phyloP scores from a whole-genome alignment of 2,329 filamentous ascomycete genomes.

The Cladosporium velox region DNA sequence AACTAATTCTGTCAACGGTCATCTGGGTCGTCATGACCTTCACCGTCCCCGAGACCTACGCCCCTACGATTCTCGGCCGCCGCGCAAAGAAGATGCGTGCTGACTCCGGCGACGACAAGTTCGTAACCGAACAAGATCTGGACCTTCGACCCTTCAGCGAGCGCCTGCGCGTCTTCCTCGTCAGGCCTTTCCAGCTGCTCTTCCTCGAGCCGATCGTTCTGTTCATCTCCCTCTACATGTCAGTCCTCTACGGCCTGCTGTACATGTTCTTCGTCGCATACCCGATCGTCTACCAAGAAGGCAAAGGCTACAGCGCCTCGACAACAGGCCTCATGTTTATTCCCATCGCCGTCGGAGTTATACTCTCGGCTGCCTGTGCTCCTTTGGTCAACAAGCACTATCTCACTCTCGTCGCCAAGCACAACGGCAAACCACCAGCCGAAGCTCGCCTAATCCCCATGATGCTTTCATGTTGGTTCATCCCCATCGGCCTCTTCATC shows the following conservation, averaged over 20 bases:
- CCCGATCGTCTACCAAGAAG: constrained; percentile 70
- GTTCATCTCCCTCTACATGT: constrained; percentile 74
- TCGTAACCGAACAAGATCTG: constrained; percentile 79
- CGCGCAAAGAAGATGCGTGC: constrained; percentile 73
- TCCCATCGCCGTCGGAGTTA: constrained; percentile 44
- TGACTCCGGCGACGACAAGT: constrained; percentile 64
- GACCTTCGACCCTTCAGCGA: constrained; percentile 70
- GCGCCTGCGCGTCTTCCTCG: constrained; percentile 70
- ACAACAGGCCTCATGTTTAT: constrained; percentile 48
- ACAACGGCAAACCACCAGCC: constrained; percentile 51
- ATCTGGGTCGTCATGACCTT: constrained; percentile 78
- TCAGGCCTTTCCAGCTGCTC: constrained; percentile 82
- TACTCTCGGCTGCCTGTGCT: constrained; percentile 34
- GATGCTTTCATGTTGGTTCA: constrained; percentile 54
- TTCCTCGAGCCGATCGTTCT: constrained; percentile 84
- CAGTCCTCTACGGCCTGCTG: constrained; percentile 60
- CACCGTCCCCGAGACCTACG: constrained; percentile 88
- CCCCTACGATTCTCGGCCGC: constrained; percentile 70
- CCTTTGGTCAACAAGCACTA: constrained; percentile 23
- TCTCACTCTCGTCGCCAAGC: constrained; percentile 26
- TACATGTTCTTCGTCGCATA: constrained; percentile 76
- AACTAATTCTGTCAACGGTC: constrained; percentile 71
- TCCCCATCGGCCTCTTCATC: constrained; percentile 53
- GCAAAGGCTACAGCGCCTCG: constrained; percentile 73
- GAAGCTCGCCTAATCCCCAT: constrained; percentile 51